Evolutionary conservation across 176 grass and related monocot species (phyloP), one percentile per base, ranked within the genome.

Genomic region (Ensete glaucum): DNA sequence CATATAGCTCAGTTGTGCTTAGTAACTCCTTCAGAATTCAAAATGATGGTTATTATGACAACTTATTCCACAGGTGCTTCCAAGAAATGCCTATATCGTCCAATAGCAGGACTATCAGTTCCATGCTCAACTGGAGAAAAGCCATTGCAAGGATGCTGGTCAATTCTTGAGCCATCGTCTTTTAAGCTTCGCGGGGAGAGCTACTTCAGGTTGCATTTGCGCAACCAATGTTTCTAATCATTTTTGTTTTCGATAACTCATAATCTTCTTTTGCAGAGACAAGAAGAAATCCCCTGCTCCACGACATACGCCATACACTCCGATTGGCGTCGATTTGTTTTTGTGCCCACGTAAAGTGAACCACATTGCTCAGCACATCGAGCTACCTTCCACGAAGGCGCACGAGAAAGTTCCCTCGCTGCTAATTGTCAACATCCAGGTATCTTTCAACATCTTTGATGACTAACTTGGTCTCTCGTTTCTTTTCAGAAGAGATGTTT

Each of bases 341-440:
- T 79, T 82, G 13, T 91, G 90, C 70, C 80, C 81, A 25, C 87
- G 81, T 22, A 94, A 94, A 91, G 82, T 99, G 82, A 82, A 99
- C 54, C 88, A 94, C 75, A 83, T 99, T 86, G 88, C 90, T 17
- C 90, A 99, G 67, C 86, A 94, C 81, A 87, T 99, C 73, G 91
- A 94, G 65, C 86, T 99, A 74, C 95, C 88, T 50, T 81, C 84
- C 67, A 62, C 81, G 49, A 85, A 81, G 43, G 76, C 88, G 49
- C 85, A 85, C 0, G 80, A 89, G 23, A 99, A 89, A 89, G 72
- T 99, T 86, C 95, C 95, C 50, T 89, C 90, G 25, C 64, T 99
- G 69, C 82, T 94, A 62, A 91, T 91, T 1, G 62, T 99, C 73
- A 94, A 99, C 77, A 99, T 94, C 81, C 95, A 99, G 90, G 95